Base-by-base conservation (phyloP, 2,329 filamentous ascomycete species). In the Endoconidiophora polonica region DNA sequence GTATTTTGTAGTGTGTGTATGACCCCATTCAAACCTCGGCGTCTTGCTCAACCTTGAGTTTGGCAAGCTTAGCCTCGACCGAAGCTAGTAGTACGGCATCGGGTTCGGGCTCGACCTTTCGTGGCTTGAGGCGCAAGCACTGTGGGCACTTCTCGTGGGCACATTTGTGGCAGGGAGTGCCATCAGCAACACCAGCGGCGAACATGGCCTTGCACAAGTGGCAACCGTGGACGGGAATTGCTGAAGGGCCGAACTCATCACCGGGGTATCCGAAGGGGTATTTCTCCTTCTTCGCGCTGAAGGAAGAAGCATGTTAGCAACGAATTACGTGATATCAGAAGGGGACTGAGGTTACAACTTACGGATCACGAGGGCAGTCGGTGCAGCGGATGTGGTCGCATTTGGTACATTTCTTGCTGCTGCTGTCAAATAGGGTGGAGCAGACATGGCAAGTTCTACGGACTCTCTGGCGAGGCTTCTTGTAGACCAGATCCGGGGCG, bases 331-430 rank as follows among this genome's bases (percentile, higher is more conserved):
- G 5, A 52, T 10, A 10, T 16, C 33, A 18, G 23, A 29, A 20
- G 24, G 24, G 9, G 14, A 52, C 47, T 4, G 26, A 41, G 23
- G 39, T 37, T 48, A 18, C 2, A 26, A 78, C 82, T 62, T 74
- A 86, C 73, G 86, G 86, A 59, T 86, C 79, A 57, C 86, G 72
- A 24, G 84, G 85, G 62, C 86, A 93, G 60, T 81, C 81, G 38
- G 78, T 84, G 68, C 86, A 94, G 49, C 85, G 79, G 47, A 72
- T 62, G 62, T 94, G 87, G 24, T 70, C 66, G 63, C 87, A 94
- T 38, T 69, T 70, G 5, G 69, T 63, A 61, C 87, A 94, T 0
- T 60, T 74, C 66, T 80, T 85, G 53, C 64, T 68, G 29, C 72
- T 68, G 4, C 69, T 59, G 1, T 65, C 62, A 60, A 87, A 91